Conservation (phyloP, 192 early-diverging fungal genomes). For the Pecoramyces ruminantium region DNA sequence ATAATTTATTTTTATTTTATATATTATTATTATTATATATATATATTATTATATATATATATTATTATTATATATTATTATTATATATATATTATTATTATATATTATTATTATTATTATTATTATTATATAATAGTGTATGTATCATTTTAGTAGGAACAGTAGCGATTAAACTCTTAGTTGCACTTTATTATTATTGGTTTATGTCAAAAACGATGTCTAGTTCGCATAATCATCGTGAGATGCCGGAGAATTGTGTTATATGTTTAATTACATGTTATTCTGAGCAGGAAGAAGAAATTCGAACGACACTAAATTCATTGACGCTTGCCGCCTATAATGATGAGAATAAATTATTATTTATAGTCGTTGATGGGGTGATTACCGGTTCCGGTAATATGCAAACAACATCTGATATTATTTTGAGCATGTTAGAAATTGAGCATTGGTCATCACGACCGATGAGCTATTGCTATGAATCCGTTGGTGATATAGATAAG, state of each 20-base stretch:
- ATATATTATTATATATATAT: no score
- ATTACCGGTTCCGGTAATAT: constrained; percentile 54
- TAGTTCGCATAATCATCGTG: not conserved
- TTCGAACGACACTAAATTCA: constrained; percentile 59
- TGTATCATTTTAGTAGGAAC: not conserved
- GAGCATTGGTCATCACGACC: not conserved
- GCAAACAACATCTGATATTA: not conserved
- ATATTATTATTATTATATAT: no score
- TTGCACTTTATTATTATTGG: not conserved
- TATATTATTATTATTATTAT: no score
- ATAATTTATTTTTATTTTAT: no score
- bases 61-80: no score
- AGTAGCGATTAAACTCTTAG: not conserved
- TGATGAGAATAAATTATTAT: constrained; percentile 53
- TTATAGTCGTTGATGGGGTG: constrained; percentile 64
- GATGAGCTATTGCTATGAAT: not conserved
- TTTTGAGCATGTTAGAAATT: not conserved
- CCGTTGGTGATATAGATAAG: constrained; percentile 66
- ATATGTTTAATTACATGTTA: constrained; percentile 8
- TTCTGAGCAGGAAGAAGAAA: constrained; percentile 53
- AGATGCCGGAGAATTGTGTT: not conserved
- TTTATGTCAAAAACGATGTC: not conserved
- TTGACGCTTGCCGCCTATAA: constrained; percentile 53
- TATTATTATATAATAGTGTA: no score
- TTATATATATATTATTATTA: no score